phyloP scores from a whole-genome alignment of 2,329 filamentous ascomycete species.

The Botrytis tulipae region DNA sequence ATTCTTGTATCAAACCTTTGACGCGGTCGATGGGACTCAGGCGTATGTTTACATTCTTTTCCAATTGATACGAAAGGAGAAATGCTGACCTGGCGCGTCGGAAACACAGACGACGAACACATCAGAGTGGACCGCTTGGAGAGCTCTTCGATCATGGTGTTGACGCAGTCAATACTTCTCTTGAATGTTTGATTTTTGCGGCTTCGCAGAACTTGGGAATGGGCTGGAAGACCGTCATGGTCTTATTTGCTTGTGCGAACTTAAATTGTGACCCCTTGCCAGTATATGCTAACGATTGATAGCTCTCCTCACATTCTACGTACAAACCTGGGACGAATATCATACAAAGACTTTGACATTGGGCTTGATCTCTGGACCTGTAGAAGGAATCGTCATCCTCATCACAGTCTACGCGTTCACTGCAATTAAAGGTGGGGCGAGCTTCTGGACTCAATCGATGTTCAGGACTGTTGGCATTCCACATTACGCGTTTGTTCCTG shows the following conservation, averaged over 20 bases:
- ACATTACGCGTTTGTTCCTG: slow-evolving; percentile 61
- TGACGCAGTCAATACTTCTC: slow-evolving; percentile 92
- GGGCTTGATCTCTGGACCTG: slow-evolving; percentile 87
- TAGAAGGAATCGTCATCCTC: slow-evolving; percentile 88
- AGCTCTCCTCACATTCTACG: slow-evolving; percentile 94
- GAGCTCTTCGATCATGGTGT: slow-evolving; percentile 98
- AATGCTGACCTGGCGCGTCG: neutral
- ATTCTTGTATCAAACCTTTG: slow-evolving; percentile 97
- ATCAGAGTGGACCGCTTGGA: slow-evolving; percentile 87
- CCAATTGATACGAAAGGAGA: neutral
- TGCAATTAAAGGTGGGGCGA: slow-evolving; percentile 79
- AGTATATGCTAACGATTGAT: slow-evolving; percentile 22
- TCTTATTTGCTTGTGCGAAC: slow-evolving; percentile 73
- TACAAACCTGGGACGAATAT: slow-evolving; percentile 99
- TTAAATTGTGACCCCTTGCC: neutral
- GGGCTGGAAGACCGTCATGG: slow-evolving; percentile 82
- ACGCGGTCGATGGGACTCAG: slow-evolving; percentile 92
- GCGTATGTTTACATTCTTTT: slow-evolving; percentile 58
- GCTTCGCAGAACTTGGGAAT: slow-evolving; percentile 91
- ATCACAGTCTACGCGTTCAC: slow-evolving; percentile 80
- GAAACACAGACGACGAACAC: slow-evolving; percentile 65
- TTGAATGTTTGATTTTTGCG: slow-evolving; percentile 89
- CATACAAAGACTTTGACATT: slow-evolving; percentile 95
- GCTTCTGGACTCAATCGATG: slow-evolving; percentile 86
- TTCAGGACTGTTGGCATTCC: slow-evolving; percentile 74